phyloP scores from a whole-genome alignment of 1,284 basidiomycete genomes.

The Crocinoboletus sp. region DNA sequence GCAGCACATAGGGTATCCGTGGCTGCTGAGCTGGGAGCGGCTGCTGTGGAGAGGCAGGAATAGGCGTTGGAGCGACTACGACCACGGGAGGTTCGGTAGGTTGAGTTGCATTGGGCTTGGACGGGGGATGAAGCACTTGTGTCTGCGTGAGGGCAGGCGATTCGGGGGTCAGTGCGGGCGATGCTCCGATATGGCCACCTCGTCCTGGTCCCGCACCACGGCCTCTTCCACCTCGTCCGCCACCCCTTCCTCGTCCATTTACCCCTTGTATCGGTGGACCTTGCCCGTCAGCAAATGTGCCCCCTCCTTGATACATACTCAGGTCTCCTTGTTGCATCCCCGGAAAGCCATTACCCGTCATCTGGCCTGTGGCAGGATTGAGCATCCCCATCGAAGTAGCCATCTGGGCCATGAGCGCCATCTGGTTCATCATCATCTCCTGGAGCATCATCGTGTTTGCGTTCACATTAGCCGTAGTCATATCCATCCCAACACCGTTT shows the following conservation, averaged over 20 bases:
- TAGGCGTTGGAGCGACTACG: conserved; percentile 32
- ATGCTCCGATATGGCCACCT: conserved; percentile 24
- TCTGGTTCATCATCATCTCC: conserved; percentile 83
- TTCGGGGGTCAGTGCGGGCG: conserved; percentile 27
- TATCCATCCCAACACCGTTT: conserved; percentile 51
- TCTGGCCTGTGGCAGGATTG: conserved; percentile 49
- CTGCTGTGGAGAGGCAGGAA: conserved; percentile 27
- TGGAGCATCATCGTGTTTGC: conserved; percentile 67
- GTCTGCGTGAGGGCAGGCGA: conserved; percentile 16
- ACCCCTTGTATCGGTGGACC: conserved; percentile 22
- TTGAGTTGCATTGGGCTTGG: conserved; percentile 29
- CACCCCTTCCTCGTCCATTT: conserved; percentile 35
- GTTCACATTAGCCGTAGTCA: conserved; percentile 43
- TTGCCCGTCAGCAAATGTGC: conserved; percentile 37
- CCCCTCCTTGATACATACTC: conserved; percentile 41
- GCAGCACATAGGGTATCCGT: conserved; percentile 47
- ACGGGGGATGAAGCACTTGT: conserved; percentile 19
- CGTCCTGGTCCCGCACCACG: conserved; percentile 28
- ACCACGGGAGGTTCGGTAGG: conserved; percentile 32
- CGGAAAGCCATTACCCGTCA: conserved; percentile 45
- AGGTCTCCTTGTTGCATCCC: conserved; percentile 58
- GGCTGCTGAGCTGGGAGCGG: conserved; percentile 33
- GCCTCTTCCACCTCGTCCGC: conserved; percentile 38
- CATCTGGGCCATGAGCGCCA: conserved; percentile 83
- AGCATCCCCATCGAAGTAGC: conserved; percentile 70